These are phyloP conservation scores for Suhomyces atakaporum DNA, from an alignment of 1,139 yeast genomes.

Conservation along the genomic window DNA sequence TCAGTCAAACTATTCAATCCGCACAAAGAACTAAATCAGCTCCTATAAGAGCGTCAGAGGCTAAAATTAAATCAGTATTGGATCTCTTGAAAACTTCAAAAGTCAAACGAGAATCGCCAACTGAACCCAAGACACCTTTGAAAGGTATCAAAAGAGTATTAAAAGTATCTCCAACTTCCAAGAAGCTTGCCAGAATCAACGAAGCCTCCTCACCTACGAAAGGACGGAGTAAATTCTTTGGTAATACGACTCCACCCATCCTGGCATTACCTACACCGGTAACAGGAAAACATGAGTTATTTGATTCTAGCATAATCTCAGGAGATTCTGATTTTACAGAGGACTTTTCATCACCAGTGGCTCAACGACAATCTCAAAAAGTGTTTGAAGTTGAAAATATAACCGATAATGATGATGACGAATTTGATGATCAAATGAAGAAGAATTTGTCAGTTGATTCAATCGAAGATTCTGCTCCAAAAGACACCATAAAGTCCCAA, in stretches of 20 bases:
- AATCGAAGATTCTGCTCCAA: slow-evolving; percentile 5
- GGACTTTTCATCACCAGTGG: slow-evolving; percentile 35
- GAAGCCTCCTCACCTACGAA: slow-evolving; percentile 8
- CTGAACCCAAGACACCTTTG: slow-evolving; percentile 8
- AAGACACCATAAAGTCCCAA: background rate
- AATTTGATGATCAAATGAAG: background rate
- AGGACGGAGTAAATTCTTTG: slow-evolving; percentile 24
- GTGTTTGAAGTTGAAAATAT: slow-evolving; percentile 13
- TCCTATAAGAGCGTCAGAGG: background rate
- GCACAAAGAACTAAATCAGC: slow-evolving; percentile 6
- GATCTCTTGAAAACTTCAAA: slow-evolving; percentile 14
- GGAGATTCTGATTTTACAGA: slow-evolving; percentile 42
- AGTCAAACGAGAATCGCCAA: slow-evolving; percentile 4
- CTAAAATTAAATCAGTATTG: slow-evolving; percentile 10
- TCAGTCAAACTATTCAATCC: background rate
- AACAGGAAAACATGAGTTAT: slow-evolving; percentile 12
- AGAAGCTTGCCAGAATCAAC: slow-evolving; percentile 23
- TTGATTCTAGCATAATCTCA: slow-evolving; percentile 26
- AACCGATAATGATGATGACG: slow-evolving; percentile 20
- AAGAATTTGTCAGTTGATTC: background rate
- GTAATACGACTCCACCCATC: slow-evolving; percentile 3
- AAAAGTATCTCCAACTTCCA: slow-evolving; percentile 30
- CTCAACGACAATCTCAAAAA: slow-evolving; percentile 3
- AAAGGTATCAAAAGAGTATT: slow-evolving; percentile 6
- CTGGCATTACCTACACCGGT: slow-evolving; percentile 13